Evolutionary conservation across 768 basidiomycete species (phyloP), one percentile per base, ranked within the genome.

Genomic region (Podaxis sp.): DNA sequence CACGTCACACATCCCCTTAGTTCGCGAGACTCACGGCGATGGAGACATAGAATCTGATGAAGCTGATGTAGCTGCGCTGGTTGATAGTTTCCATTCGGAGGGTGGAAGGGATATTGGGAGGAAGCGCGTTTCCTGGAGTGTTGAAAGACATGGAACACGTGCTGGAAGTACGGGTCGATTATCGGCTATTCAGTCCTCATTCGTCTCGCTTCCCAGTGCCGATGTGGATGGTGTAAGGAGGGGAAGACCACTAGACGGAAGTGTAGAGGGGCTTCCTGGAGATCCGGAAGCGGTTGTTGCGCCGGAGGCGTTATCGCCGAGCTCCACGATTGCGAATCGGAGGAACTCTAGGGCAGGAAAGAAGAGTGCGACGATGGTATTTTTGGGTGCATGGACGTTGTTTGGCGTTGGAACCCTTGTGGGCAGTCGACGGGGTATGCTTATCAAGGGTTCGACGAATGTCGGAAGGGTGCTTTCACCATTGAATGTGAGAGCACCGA

Each of bases 71-170:
- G 74, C 85, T 24, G 79, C 82, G 5, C 78, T 95, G 72, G 81
- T 85, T 2, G 90, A 90, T 30, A 93, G 91, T 67, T 86, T 91
- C 68, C 83, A 89, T 70, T 95, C 94, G 0, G 94, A 95, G 59
- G 75, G 80, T 20, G 84, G 83, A 2, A 75, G 78, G 46, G 73
- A 76, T 26, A 69, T 70, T 13, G 67, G 76, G 13, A 77, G 80
- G 57, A 87, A 85, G 70, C 82, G 81, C 28, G 82, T 88, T 6
- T 87, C 87, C 1, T 92, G 89, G 89, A 90, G 85, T 68, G 82
- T 79, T 38, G 89, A 90, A 65, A 77, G 83, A 10, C 70, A 74
- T 62, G 67, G 73, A 50, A 68, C 69, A 49, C 75, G 84, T 17
- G 80, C 80, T 6, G 79, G 76, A 0, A 84, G 82, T 67, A 73